phyloP scores from a whole-genome alignment of 768 basidiomycete species.

The Termitomyces titanicus region DNA sequence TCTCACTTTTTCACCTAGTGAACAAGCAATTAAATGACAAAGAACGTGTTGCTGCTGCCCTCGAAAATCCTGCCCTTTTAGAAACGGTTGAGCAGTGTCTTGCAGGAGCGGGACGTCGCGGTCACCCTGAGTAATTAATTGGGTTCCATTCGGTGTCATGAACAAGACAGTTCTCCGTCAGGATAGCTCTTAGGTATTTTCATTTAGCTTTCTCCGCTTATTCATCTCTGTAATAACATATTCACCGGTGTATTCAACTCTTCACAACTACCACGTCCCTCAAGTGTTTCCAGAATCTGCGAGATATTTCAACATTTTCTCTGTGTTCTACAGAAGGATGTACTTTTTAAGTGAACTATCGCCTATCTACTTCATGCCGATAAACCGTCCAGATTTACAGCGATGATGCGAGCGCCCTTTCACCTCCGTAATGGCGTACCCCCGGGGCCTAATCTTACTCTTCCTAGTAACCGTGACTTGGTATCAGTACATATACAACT shows the following conservation, averaged over 20 bases:
- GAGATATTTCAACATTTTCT: background rate
- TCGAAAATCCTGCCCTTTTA: conserved; percentile 86
- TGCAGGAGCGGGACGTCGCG: conserved; percentile 29
- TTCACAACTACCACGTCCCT: background rate
- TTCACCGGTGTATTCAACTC: background rate
- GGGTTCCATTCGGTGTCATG: background rate
- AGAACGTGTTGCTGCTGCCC: conserved; percentile 93
- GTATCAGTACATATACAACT: background rate
- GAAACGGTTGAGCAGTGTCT: conserved; percentile 79
- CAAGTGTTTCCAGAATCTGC: background rate
- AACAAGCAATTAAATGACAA: conserved; percentile 99
- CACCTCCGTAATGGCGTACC: too few relatives aligned
- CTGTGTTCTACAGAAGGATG: too few relatives aligned
- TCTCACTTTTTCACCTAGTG: conserved; percentile 42
- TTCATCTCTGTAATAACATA: background rate
- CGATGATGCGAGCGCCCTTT: background rate
- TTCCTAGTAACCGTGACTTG: background rate
- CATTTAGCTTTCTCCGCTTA: background rate
- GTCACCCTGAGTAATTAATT: conserved; percentile 18
- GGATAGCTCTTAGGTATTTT: conserved; percentile 14
- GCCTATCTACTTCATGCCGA: too few relatives aligned
- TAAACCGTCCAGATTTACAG: too few relatives aligned
- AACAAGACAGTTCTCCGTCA: background rate
- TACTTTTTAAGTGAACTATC: too few relatives aligned
- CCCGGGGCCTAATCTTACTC: too few relatives aligned